Evolutionary conservation across 805 yeast genomes (phyloP).

Genomic region (Candida ficus): DNA sequence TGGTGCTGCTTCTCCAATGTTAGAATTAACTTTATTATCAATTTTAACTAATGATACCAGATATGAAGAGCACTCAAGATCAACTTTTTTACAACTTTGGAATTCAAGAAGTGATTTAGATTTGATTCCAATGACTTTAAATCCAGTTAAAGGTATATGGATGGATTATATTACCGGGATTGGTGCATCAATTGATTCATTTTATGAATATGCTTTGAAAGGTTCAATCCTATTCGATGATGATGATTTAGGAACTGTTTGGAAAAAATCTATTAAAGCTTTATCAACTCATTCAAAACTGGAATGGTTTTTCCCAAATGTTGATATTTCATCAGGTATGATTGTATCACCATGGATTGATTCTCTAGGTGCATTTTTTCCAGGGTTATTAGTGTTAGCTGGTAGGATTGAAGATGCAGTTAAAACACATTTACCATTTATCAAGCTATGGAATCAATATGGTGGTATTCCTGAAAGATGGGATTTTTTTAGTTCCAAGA

Average conservation of each 20-base stretch:
- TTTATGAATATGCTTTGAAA: conserved; percentile 83
- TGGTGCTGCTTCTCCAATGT: conserved; percentile 78
- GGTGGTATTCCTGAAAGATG: conserved; percentile 89
- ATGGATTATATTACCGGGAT: conserved; percentile 63
- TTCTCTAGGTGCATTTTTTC: conserved; percentile 81
- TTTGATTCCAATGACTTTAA: conserved; percentile 73
- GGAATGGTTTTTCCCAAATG: conserved; percentile 52
- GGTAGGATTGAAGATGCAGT: conserved; percentile 71
- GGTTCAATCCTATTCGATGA: conserved; percentile 70
- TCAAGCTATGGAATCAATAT: conserved; percentile 75
- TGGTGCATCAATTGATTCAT: conserved; percentile 91
- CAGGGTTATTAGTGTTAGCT: conserved; percentile 74
- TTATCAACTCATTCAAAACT: conserved; percentile 46
- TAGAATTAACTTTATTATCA: conserved; percentile 77
- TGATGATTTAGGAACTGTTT: conserved; percentile 43
- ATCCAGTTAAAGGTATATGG: conserved; percentile 53
- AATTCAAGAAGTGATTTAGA: conserved; percentile 52
- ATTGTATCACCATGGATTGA: conserved; percentile 70
- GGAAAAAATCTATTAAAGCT: conserved; percentile 57
- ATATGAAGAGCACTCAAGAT: conserved; percentile 57
- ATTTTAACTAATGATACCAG: conserved; percentile 66
- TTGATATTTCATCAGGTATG: conserved; percentile 49
- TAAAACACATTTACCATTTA: conserved; percentile 51
- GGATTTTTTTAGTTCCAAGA: conserved; percentile 34
- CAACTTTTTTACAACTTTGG: conserved; percentile 72